These are phyloP conservation scores for Chlorella sp. DNA, from an alignment of 139 green algal genomes.

Conservation along the genomic window DNA sequence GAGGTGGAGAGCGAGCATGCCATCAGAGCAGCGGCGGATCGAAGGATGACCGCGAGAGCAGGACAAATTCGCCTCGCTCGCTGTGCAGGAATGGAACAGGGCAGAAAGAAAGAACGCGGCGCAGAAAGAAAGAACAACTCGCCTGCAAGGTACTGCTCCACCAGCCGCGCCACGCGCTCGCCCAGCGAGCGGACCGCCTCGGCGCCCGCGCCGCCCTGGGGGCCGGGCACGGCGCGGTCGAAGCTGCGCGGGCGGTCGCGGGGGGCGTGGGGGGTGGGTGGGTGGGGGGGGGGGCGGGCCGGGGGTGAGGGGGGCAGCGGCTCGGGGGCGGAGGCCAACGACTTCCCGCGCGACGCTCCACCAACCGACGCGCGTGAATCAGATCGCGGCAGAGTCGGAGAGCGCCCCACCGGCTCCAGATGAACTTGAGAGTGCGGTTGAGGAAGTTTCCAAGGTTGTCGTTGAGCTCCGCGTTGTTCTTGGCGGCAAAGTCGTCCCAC, in stretches of 20 bases:
- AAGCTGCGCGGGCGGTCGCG: constrained; percentile 44
- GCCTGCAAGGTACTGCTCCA: constrained; percentile 72
- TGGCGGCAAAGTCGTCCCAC: constrained; percentile 89
- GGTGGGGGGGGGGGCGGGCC: not conserved
- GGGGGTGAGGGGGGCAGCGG: not conserved
- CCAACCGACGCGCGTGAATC: not conserved
- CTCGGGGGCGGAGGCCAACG: not conserved
- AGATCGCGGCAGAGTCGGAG: not conserved
- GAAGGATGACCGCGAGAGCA: too few relatives aligned
- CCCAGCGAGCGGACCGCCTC: constrained; percentile 57
- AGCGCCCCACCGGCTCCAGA: constrained; percentile 45
- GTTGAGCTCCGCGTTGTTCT: constrained; percentile 94
- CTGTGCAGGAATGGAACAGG: not conserved
- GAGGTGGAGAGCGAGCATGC: too few relatives aligned
- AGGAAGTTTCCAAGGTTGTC: constrained; percentile 94
- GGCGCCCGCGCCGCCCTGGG: constrained; percentile 14
- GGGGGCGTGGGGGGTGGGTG: not conserved
- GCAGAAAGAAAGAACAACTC: too few relatives aligned
- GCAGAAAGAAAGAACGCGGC: too few relatives aligned
- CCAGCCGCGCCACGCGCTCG: constrained; percentile 51
- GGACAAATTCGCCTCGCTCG: too few relatives aligned
- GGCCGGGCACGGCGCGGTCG: constrained; percentile 58
- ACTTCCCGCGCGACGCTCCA: not conserved
- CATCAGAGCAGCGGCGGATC: too few relatives aligned
- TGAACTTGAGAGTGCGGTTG: constrained; percentile 82